Base-by-base conservation (phyloP, 805 yeast genomes). In the Saturnispora hagleri region DNA sequence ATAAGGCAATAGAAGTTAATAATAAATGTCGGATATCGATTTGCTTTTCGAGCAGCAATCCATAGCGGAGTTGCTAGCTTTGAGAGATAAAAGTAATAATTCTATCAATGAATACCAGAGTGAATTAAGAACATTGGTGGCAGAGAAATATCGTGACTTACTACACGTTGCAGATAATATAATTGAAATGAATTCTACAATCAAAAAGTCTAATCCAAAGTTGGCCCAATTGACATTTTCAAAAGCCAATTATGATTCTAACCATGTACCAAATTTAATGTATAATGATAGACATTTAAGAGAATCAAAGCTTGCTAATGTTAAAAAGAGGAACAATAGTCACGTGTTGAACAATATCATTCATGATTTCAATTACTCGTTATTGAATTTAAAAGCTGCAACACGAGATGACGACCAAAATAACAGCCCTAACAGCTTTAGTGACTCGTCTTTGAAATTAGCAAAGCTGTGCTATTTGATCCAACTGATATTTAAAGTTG, bases 81-180 rank as follows among this genome's bases (percentile, higher is more conserved):
- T 67, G 18, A 60, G 61, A 35, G 46, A 41, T 17, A 55, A 54
- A 38, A 51, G 67, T 17, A 47, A 51, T 3, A 52, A 50, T 15
- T 65, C 64, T 44, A 60, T 64, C 2, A 47, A 47, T 33, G 28
- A 24, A 4, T 63, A 62, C 44, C 59, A 58, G 43, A 48, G 53
- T 15, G 65, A 65, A 44, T 58, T 69, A 38, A 56, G 69, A 27
- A 44, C 58, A 10, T 50, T 68, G 31, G 72, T 69, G 33, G 70
- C 70, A 12, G 54, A 49, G 43, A 69, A 68, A 50, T 69, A 69
- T 47, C 55, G 72, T 47, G 72, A 69, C 48, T 58, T 69, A 41
- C 50, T 69, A 13, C 59, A 62, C 31, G 72, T 66, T 20, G 72
- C 72, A 1, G 72, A 69, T 57, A 66, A 69, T 53, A 67, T 69